Evolutionary conservation across 2,329 filamentous ascomycete species (phyloP), one percentile per base, ranked within the genome.

Genomic region (Alternaria sp.): DNA sequence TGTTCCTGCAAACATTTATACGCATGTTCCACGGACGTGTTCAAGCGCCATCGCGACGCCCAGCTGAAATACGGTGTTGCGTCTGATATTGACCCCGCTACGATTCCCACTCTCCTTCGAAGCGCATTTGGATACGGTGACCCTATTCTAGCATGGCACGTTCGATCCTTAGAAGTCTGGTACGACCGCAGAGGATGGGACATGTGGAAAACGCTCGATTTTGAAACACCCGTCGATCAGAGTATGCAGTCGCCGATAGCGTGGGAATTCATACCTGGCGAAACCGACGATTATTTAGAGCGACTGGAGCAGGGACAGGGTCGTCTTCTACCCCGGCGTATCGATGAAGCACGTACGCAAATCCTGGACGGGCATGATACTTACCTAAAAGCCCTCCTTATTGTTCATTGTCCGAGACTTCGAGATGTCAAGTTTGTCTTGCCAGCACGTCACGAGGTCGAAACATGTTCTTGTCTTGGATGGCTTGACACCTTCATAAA

Each of bases 121-220:
- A 66, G 64, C 24, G 42, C 46, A 14, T 61, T 53, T 14, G 54
- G 56, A 20, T 59, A 54, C 7, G 51, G 42, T 20, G 64, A 66
- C n/a, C 62, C 59, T 16, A 44, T 66, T 0, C 26, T 20, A 3
- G 62, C 59, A 32, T 66, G 64, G 62, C 61, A 64, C 55, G 61
- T 64, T 49, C 61, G 58, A 12, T 60, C 51, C 8, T 16, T 64
- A 7, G 63, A 66, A 58, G 16, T 66, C 24, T 64, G 63, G 61
- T 53, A 58, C 30, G 63, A 64, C 42, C 61, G 63, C 12, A 54
- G 6, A 8, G 57, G 43, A 39, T 66, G 63, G 63, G 8, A 14
- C 20, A 53, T 62, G 7, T 66, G 64, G 64, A 64, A 62, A 36
- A 12, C 34, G 4, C 30, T 60, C 18, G 9, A 43, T 3, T 62